Percentiles rank a stretch among this genome's conserved stretches.
These are phyloP conservation scores for Pharus latifolius DNA, from an alignment of 176 grass and related monocot genomes.

Conservation along the genomic window DNA sequence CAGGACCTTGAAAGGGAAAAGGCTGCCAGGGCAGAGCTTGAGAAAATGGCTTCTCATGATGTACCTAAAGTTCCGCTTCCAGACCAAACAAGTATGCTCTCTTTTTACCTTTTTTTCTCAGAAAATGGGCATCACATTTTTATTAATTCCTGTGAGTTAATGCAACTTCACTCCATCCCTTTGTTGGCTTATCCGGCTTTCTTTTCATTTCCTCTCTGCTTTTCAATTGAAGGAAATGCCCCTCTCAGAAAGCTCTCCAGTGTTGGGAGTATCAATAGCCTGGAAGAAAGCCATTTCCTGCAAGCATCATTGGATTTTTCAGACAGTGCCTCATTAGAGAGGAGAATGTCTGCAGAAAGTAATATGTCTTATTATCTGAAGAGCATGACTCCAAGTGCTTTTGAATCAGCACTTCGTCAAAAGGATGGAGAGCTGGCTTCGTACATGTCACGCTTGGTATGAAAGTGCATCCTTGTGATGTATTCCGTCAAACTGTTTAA, in stretches of 20 bases:
- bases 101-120: neutral
- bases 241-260: conserved; percentile 72
- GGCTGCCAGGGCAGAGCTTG: conserved; percentile 62
- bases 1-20: conserved; percentile 96
- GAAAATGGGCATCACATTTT: neutral
- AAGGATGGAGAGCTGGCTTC: conserved; percentile 96
- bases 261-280: conserved; percentile 47
- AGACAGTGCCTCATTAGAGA: conserved; percentile 63
- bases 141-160: neutral
- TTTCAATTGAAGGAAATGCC: conserved; percentile 48
- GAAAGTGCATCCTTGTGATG: conserved; percentile 8
- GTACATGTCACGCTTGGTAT: conserved; percentile 95
- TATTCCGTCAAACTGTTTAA: conserved; percentile 7
- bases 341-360: conserved; percentile 77
- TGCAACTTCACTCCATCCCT: neutral
- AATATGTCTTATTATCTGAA: conserved; percentile 90
- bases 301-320: conserved; percentile 86
- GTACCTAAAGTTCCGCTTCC: conserved; percentile 51
- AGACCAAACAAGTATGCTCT: conserved; percentile 54
- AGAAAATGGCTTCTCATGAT: conserved; percentile 59
- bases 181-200: conserved; percentile 9
- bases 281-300: conserved; percentile 95
- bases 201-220: conserved; percentile 8
- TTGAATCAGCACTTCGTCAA: conserved; percentile 88
- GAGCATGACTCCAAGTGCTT: conserved; percentile 98